Evolutionary conservation across 2,329 filamentous ascomycete genomes (phyloP).

Genomic region (Talaromyces sp.): DNA sequence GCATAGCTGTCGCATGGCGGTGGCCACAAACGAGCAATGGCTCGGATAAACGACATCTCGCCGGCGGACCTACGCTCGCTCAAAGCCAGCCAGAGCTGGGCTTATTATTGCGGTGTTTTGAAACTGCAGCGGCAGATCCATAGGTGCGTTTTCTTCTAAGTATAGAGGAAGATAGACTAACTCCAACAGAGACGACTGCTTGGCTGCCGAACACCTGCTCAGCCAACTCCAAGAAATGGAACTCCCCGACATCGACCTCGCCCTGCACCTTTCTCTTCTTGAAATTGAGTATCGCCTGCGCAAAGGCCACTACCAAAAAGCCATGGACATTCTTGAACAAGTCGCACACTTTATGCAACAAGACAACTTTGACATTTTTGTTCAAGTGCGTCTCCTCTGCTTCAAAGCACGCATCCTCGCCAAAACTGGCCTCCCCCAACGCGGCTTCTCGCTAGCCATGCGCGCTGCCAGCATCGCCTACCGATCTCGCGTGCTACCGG

Average conservation of each 20-base stretch:
- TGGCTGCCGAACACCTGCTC: constrained; percentile 52
- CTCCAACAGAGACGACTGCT: constrained; percentile 46
- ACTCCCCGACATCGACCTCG: constrained; percentile 53
- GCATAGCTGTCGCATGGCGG: constrained; percentile 56
- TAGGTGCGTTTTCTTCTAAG: constrained; percentile 22
- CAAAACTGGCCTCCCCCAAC: constrained; percentile 61
- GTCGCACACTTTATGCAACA: constrained; percentile 47
- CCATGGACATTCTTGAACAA: constrained; percentile 50
- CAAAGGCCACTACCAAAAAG: constrained; percentile 46
- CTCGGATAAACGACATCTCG: constrained; percentile 55
- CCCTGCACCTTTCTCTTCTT: constrained; percentile 53
- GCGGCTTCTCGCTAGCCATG: constrained; percentile 70
- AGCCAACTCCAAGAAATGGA: constrained; percentile 49
- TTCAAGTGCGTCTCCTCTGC: constrained; percentile 65
- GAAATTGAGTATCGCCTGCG: constrained; percentile 56
- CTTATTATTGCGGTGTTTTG: constrained; percentile 36
- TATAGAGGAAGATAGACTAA: constrained; percentile 12
- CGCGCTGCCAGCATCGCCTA: constrained; percentile 69
- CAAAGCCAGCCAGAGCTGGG: constrained; percentile 62
- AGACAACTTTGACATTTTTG: constrained; percentile 56
- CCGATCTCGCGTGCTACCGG: constrained; percentile 60
- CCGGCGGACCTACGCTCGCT: constrained; percentile 61
- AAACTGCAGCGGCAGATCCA: constrained; percentile 38
- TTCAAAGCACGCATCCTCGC: constrained; percentile 67
- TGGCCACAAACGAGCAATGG: constrained; percentile 62